Conservation (phyloP, 2,329 filamentous ascomycete genomes). For the Penicillium digitatum region DNA sequence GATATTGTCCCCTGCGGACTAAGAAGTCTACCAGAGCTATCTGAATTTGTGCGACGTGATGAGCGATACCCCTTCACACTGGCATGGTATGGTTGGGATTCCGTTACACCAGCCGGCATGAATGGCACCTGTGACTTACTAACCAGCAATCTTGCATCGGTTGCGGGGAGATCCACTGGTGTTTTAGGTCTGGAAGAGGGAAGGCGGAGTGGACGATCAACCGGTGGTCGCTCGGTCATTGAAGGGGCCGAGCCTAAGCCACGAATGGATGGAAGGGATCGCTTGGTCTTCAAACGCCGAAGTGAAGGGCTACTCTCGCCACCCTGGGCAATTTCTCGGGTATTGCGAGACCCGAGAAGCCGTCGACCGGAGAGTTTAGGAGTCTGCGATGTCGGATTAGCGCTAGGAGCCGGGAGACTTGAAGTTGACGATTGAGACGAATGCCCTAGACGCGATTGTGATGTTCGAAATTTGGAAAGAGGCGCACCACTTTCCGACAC, state of each 20-base stretch:
- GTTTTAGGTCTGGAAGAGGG: slow-evolving; percentile 58
- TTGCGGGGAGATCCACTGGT: slow-evolving; percentile 58
- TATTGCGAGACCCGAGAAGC: slow-evolving; percentile 48
- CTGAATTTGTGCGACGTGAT: slow-evolving; percentile 78
- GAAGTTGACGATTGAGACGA: slow-evolving; percentile 65
- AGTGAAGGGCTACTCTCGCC: slow-evolving; percentile 52
- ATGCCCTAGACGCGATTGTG: slow-evolving; percentile 65
- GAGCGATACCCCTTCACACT: slow-evolving; percentile 65
- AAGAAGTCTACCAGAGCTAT: slow-evolving; percentile 55
- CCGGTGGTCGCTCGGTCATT: slow-evolving; percentile 32
- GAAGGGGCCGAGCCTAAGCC: slow-evolving; percentile 38
- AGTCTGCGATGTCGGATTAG: slow-evolving; percentile 54
- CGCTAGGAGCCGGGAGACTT: slow-evolving; percentile 59
- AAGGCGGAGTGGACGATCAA: slow-evolving; percentile 36
- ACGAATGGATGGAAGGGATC: slow-evolving; percentile 58
- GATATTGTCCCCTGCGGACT: slow-evolving; percentile 40
- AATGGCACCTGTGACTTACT: slow-evolving; percentile 68
- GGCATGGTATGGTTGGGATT: slow-evolving; percentile 72
- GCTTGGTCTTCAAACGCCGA: slow-evolving; percentile 56
- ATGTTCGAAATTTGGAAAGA: slow-evolving; percentile 58
- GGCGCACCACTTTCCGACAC: slow-evolving; percentile 85
- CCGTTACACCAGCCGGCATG: slow-evolving; percentile 69
- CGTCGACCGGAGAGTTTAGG: slow-evolving; percentile 60
- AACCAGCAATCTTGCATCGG: slow-evolving; percentile 40
- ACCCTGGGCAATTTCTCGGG: slow-evolving; percentile 31